Evolutionary conservation across 2,329 filamentous ascomycete genomes (phyloP).

Genomic region (Aureobasidium sp.): DNA sequence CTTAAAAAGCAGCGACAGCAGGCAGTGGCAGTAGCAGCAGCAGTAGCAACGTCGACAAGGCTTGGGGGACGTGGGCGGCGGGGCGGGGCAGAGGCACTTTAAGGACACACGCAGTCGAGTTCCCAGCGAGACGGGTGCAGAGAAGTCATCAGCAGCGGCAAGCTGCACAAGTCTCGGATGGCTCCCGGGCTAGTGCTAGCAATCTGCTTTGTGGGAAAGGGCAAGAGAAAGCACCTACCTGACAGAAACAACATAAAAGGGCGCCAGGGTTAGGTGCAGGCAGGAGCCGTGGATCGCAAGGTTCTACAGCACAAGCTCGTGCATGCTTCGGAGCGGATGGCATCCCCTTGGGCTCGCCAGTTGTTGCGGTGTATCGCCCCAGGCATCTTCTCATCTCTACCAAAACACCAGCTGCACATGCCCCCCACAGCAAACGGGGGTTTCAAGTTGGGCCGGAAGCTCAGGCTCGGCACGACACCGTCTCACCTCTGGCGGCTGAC

Average conservation of each 20-base stretch:
- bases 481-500: constrained; percentile 13
- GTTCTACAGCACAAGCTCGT: constrained; percentile 15
- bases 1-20: constrained; percentile 11
- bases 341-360: neutral
- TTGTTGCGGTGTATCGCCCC: constrained; percentile 10
- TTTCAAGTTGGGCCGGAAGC: constrained; percentile 14
- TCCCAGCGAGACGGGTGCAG: constrained; percentile 14
- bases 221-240: neutral
- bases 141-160: constrained; percentile 14
- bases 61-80: constrained; percentile 8
- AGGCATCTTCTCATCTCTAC: neutral
- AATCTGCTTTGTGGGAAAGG: constrained; percentile 10
- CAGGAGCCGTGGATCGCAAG: constrained; percentile 12
- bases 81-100: constrained; percentile 14
- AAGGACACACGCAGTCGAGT: constrained; percentile 12
- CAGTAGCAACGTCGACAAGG: constrained; percentile 13
- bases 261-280: constrained; percentile 12
- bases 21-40: constrained; percentile 10
- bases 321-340: constrained; percentile 5
- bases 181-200: constrained; percentile 14
- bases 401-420: constrained; percentile 3
- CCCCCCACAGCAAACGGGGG: constrained; percentile 11
- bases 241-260: neutral
- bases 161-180: constrained; percentile 15
- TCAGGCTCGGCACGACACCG: constrained; percentile 14